A percentile compares a stretch with the other conserved stretches of the same genome.
Conservation (phyloP, 495 filamentous ascomycete genomes). For the Trichoderma orchidacearum region DNA sequence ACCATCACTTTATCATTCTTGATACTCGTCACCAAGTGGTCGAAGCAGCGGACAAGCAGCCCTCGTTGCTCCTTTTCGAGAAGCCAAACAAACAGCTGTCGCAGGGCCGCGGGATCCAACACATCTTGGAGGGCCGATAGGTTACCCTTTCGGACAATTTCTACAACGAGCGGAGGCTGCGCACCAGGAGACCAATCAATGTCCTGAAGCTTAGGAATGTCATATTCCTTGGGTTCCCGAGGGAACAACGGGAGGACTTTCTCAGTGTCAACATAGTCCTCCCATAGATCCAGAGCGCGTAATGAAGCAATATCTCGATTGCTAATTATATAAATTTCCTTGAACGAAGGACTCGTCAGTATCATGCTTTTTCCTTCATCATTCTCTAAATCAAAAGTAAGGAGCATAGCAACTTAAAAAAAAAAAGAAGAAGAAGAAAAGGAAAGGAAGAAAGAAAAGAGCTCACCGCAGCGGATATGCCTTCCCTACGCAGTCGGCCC, state of each 20-base stretch:
- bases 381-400: too few relatives aligned
- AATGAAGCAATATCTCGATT: conserved; percentile 34
- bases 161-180: conserved; percentile 12
- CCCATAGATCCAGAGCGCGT: conserved; percentile 33
- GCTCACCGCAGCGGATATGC: conserved; percentile 25
- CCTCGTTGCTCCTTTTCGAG: conserved; percentile 13
- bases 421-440: too few relatives aligned
- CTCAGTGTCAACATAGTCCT: conserved; percentile 30
- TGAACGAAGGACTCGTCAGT: neutral
- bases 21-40: conserved; percentile 9
- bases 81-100: conserved; percentile 18
- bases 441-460: too few relatives aligned
- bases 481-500: conserved; percentile 25
- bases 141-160: conserved; percentile 16
- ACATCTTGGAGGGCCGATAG: conserved; percentile 10
- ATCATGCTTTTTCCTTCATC: too few relatives aligned
- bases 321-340: conserved; percentile 40
- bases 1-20: neutral
- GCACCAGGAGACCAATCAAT: conserved; percentile 14
- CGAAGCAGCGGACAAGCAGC: conserved; percentile 11
- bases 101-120: conserved; percentile 8
- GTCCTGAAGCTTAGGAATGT: conserved; percentile 15
- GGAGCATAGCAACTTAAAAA: too few relatives aligned
- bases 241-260: conserved; percentile 31
- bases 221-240: conserved; percentile 22